Conservation (phyloP, 805 yeast species). For the Wickerhamiella sorbophila region DNA sequence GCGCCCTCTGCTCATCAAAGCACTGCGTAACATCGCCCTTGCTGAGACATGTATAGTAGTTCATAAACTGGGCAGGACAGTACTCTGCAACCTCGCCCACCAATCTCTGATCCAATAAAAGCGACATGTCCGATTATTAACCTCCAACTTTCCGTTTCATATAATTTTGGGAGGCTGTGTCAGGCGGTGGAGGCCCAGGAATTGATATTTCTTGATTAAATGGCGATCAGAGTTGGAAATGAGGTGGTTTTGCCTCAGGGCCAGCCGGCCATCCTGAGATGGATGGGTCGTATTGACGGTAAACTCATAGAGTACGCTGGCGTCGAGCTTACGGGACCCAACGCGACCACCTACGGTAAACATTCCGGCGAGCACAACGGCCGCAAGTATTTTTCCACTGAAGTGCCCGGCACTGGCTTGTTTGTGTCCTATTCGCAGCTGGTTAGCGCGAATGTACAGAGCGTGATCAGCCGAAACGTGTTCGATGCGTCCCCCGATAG, state of each 20-base stretch:
- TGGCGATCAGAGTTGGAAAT: conserved; percentile 22
- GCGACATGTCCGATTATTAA: conserved; percentile 26
- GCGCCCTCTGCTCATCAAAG: conserved; percentile 37
- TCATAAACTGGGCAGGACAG: conserved; percentile 61
- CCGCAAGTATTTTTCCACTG: conserved; percentile 47
- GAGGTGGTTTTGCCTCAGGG: conserved; percentile 42
- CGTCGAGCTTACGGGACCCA: conserved; percentile 53
- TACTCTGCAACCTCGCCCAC: conserved; percentile 62
- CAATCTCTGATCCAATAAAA: conserved; percentile 51
- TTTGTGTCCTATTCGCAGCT: conserved; percentile 37
- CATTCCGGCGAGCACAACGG: conserved; percentile 79
- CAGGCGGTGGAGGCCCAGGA: background rate
- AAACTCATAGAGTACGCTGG: conserved; percentile 77
- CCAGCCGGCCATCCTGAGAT: conserved; percentile 52
- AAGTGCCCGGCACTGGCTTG: conserved; percentile 52
- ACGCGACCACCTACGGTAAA: conserved; percentile 51
- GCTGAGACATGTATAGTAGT: conserved; percentile 59
- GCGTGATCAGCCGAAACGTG: background rate
- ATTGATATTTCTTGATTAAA: background rate
- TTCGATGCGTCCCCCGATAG: background rate
- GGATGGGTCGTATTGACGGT: conserved; percentile 57
- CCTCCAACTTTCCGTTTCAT: conserved; percentile 1
- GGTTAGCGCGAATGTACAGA: conserved; percentile 13
- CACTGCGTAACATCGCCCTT: conserved; percentile 41
- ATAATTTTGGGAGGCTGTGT: background rate